Evolutionary conservation across 805 yeast genomes (phyloP).

Genomic region (Teunomyces gatunensis): DNA sequence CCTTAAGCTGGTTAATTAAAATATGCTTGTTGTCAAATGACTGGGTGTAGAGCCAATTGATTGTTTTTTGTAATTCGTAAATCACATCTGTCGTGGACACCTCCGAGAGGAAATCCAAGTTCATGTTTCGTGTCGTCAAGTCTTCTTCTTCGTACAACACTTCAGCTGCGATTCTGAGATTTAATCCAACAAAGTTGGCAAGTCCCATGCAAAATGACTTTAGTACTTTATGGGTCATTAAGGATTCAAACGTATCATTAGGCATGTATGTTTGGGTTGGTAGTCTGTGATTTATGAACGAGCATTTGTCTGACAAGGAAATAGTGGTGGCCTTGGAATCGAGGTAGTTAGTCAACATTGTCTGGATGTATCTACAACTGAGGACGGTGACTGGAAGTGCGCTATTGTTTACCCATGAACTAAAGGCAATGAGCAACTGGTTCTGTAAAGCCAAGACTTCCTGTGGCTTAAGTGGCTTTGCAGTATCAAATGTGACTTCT

Average conservation of each 20-base stretch:
- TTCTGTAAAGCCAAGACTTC: conserved; percentile 52
- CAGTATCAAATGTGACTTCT: conserved; percentile 48
- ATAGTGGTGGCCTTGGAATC: not conserved
- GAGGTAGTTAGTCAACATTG: conserved; percentile 31
- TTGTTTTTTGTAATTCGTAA: conserved; percentile 31
- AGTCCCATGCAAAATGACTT: conserved; percentile 52
- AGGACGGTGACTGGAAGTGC: conserved; percentile 75
- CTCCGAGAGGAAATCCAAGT: conserved; percentile 33
- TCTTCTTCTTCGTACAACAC: conserved; percentile 76
- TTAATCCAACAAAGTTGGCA: conserved; percentile 50
- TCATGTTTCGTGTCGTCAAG: conserved; percentile 62
- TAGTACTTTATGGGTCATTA: conserved; percentile 49
- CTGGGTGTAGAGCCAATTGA: conserved; percentile 28
- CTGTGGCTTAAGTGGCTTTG: conserved; percentile 24
- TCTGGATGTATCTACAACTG: conserved; percentile 71
- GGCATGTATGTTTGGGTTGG: not conserved
- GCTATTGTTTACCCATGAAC: conserved; percentile 75
- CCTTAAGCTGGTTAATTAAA: conserved; percentile 21
- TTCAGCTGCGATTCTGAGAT: conserved; percentile 49
- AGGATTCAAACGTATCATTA: conserved; percentile 15
- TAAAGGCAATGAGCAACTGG: conserved; percentile 50
- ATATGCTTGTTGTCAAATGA: conserved; percentile 9
- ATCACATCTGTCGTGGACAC: conserved; percentile 20
- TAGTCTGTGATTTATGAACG: conserved; percentile 5
- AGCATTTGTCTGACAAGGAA: conserved; percentile 5